A percentile compares a stretch with the other conserved stretches of the same genome.
Evolutionary conservation across 176 grass and related monocot species (phyloP).

Genomic region (Areca catechu): DNA sequence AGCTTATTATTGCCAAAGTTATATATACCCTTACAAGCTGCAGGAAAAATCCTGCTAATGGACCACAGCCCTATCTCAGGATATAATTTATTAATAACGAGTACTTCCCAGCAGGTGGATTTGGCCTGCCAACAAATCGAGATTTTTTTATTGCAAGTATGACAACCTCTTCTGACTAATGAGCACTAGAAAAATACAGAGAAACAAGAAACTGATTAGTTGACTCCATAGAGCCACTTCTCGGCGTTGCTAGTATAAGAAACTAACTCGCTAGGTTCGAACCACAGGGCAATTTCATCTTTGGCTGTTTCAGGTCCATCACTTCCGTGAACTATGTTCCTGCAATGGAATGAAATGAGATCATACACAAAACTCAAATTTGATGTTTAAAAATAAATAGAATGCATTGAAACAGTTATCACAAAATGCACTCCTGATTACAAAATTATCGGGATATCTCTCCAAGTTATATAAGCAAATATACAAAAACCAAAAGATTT

Average conservation of each 20-base stretch:
- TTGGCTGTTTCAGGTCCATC: slow-evolving; percentile 88
- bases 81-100: slow-evolving; percentile 5
- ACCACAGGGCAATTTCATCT: slow-evolving; percentile 84
- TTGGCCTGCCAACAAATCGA: neutral
- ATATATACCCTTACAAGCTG: no score
- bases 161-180: neutral
- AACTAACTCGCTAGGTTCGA: slow-evolving; percentile 62
- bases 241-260: slow-evolving; percentile 61
- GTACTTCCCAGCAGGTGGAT: neutral
- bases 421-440: no score
- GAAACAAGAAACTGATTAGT: slow-evolving; percentile 21
- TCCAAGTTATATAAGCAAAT: no score
- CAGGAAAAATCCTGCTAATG: no score
- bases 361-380: no score
- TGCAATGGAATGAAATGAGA: slow-evolving; percentile 26
- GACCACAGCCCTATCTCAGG: no score
- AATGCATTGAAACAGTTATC: no score
- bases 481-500: no score
- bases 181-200: neutral
- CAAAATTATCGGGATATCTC: no score
- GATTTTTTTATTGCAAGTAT: neutral
- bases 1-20: no score
- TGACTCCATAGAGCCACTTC: slow-evolving; percentile 79
- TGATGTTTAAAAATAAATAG: no score
- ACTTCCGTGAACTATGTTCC: slow-evolving; percentile 87